phyloP scores from a whole-genome alignment of 1,284 basidiomycete species.

The Fomitopsis palustris region DNA sequence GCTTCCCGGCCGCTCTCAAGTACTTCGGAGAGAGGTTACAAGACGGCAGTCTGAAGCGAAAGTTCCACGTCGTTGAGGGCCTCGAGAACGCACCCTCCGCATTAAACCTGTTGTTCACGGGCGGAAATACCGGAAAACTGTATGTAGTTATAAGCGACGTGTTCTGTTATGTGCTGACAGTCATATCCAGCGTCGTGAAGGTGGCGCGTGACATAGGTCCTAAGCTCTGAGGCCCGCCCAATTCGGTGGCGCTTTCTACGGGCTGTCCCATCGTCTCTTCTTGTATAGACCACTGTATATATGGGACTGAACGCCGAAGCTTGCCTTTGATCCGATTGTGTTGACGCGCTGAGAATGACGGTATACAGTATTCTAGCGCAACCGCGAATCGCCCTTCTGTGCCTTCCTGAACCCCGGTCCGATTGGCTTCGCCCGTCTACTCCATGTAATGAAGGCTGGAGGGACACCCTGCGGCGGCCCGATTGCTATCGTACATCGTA shows the following conservation, averaged over 20 bases:
- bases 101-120: conserved; percentile 69
- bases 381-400: not conserved
- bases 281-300: not conserved
- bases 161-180: not conserved
- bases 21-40: conserved; percentile 54
- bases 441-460: not conserved
- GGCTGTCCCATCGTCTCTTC: not conserved
- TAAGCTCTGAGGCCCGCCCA: not conserved
- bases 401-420: not conserved
- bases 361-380: not conserved
- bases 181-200: conserved; percentile 15
- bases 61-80: conserved; percentile 77
- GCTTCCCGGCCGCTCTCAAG: conserved; percentile 50
- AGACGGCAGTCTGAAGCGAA: conserved; percentile 77
- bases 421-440: not conserved
- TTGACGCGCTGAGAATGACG: no score
- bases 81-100: conserved; percentile 69
- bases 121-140: conserved; percentile 85
- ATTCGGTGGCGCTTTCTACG: not conserved
- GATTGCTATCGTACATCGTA: not conserved
- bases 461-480: not conserved
- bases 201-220: conserved; percentile 9
- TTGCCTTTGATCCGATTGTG: no score
- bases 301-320: not conserved
- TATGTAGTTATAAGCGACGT: conserved; percentile 35